A percentile compares a stretch with the other conserved stretches of the same genome.
These are phyloP conservation scores for Colletotrichum falcatum DNA, from an alignment of 2,329 filamentous ascomycete genomes.

Conservation along the genomic window DNA sequence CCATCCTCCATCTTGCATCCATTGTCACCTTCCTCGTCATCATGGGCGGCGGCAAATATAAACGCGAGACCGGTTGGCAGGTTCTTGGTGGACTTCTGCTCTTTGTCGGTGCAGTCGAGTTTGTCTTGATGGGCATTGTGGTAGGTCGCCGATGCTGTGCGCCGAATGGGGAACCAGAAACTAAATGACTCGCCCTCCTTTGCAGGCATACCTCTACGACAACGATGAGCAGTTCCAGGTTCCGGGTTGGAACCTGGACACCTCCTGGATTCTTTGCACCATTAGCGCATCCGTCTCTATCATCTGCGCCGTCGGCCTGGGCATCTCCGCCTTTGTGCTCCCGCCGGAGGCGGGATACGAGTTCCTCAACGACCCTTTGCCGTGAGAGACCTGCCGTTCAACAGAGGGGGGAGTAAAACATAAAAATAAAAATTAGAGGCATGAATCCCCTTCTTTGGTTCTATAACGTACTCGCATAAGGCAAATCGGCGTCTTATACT, in stretches of 20 bases:
- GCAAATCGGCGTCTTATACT: slow-evolving; percentile 20
- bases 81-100: slow-evolving; percentile 75
- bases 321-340: slow-evolving; percentile 75
- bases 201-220: slow-evolving; percentile 84
- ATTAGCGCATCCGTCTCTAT: slow-evolving; percentile 66
- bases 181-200: background rate
- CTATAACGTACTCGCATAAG: slow-evolving; percentile 13
- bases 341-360: slow-evolving; percentile 90
- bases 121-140: slow-evolving; percentile 84
- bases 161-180: slow-evolving; percentile 18
- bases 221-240: slow-evolving; percentile 85
- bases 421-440: background rate
- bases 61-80: slow-evolving; percentile 86
- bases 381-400: background rate
- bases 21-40: slow-evolving; percentile 85
- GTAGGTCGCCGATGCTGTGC: slow-evolving; percentile 63
- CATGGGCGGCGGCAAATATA: slow-evolving; percentile 81
- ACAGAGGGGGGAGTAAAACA: no score
- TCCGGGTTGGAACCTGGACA: slow-evolving; percentile 83
- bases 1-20: slow-evolving; percentile 84
- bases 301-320: slow-evolving; percentile 68
- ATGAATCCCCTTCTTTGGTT: background rate
- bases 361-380: slow-evolving; percentile 63
- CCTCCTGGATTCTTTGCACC: slow-evolving; percentile 79
- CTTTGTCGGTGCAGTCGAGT: slow-evolving; percentile 75